Percentiles rank a stretch among this genome's conserved stretches.
Evolutionary conservation across 805 yeast species (phyloP).

Genomic region (Scheffersomyces lignosus): DNA sequence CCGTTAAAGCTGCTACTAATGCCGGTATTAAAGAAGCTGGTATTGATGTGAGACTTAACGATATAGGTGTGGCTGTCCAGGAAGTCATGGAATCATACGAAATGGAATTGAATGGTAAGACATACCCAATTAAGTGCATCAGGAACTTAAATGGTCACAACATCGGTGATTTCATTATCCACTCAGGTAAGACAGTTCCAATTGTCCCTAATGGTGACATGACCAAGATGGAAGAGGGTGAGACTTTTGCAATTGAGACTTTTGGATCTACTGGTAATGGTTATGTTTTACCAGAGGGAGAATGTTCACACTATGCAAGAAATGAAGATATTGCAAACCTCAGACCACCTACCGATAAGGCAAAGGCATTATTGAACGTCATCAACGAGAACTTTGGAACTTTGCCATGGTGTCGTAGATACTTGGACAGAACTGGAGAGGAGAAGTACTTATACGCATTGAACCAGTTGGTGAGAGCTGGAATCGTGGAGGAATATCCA

Average conservation of each 20-base stretch:
- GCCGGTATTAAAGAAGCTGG: constrained; percentile 94
- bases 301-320: constrained; percentile 89
- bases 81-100: constrained; percentile 98
- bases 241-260: constrained; percentile 96
- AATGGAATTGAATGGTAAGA: constrained; percentile 83
- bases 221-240: constrained; percentile 99
- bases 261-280: constrained; percentile 98
- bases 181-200: constrained; percentile 95
- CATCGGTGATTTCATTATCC: constrained; percentile 80
- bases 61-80: constrained; percentile 93
- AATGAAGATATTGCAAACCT: constrained; percentile 43
- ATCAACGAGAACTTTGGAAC: constrained; percentile 89
- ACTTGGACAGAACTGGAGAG: constrained; percentile 87
- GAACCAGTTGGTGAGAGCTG: constrained; percentile 79
- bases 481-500: constrained; percentile 90
- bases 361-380: constrained; percentile 64
- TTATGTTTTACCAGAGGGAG: constrained; percentile 81
- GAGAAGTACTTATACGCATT: constrained; percentile 88
- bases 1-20: constrained; percentile 91
- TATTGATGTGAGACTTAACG: constrained; percentile 91
- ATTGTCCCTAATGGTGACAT: constrained; percentile 90
- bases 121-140: constrained; percentile 82
- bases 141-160: constrained; percentile 94
- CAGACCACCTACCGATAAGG: constrained; percentile 58
- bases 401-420: constrained; percentile 94